phyloP scores from a whole-genome alignment of 2,329 filamentous ascomycete genomes.

The Botrytis fabae region DNA sequence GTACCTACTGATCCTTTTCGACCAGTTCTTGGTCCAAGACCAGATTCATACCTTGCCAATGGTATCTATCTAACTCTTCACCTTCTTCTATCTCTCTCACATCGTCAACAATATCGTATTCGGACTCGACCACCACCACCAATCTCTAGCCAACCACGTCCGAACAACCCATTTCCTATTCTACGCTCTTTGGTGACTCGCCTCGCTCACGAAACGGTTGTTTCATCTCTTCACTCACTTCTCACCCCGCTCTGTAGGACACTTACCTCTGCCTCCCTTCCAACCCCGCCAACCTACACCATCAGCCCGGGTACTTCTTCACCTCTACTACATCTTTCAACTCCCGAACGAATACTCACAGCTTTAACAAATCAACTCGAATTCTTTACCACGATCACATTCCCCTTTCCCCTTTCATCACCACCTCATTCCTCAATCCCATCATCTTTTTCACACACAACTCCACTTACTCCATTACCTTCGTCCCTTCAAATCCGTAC shows the following conservation, averaged over 20 bases:
- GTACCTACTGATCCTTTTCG: constrained; percentile 49
- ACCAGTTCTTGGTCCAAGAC: constrained; percentile 34
- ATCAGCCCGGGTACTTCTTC: constrained; percentile 31
- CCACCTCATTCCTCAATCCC: constrained; percentile 11
- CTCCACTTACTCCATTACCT: not conserved
- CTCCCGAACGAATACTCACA: constrained; percentile 45
- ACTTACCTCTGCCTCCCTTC: constrained; percentile 33
- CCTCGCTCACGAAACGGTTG: constrained; percentile 35
- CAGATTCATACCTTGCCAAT: constrained; percentile 60
- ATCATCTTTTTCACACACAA: constrained; percentile 4
- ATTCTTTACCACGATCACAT: constrained; percentile 43
- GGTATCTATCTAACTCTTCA: constrained; percentile 67
- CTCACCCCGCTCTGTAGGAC: constrained; percentile 32
- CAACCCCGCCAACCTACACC: constrained; percentile 34
- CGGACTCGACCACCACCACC: constrained; percentile 65
- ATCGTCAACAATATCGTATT: constrained; percentile 70
- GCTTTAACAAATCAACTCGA: constrained; percentile 47
- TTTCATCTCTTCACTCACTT: constrained; percentile 31
- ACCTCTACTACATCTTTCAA: constrained; percentile 30
- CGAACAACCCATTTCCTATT: constrained; percentile 54
- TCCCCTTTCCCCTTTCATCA: constrained; percentile 38
- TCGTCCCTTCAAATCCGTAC: constrained; percentile 21
- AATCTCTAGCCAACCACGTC: constrained; percentile 49
- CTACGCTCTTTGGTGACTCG: constrained; percentile 54
- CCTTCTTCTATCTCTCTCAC: constrained; percentile 75